Percentiles rank a stretch among this genome's conserved stretches.
phyloP scores from a whole-genome alignment of 257 asterid genomes.

The Gentiana macrophylla region DNA sequence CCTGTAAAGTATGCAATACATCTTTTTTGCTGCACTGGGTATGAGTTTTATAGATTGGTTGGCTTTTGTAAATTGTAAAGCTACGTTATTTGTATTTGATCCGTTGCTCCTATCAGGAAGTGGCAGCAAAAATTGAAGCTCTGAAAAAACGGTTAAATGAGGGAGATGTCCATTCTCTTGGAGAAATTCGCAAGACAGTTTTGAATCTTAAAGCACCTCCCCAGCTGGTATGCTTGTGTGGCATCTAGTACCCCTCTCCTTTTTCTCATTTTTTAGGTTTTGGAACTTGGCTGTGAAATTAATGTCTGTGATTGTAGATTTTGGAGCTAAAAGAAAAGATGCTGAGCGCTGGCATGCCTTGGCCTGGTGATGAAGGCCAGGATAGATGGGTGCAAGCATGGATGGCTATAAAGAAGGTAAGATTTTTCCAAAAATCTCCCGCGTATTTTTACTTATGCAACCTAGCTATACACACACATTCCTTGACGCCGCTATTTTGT shows the following conservation, averaged over 20 bases:
- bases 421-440: not conserved
- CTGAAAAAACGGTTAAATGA: conserved; percentile 41
- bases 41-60: not conserved
- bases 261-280: too few species aligned
- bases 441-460: not conserved
- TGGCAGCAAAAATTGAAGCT: conserved; percentile 48
- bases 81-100: not conserved
- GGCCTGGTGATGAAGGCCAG: conserved; percentile 99
- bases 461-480: not conserved
- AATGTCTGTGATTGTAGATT: conserved; percentile 25
- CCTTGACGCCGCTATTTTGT: conserved; percentile 1
- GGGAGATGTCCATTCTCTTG: conserved; percentile 58
- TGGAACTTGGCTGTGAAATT: too few species aligned
- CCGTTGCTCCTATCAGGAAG: conserved; percentile 39
- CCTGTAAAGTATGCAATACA: not conserved
- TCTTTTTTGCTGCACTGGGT: not conserved
- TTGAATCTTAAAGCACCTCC: conserved; percentile 83
- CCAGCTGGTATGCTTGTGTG: conserved; percentile 47
- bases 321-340: conserved; percentile 80
- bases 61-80: not conserved
- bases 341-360: conserved; percentile 93
- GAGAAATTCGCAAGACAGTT: conserved; percentile 66
- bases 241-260: not conserved
- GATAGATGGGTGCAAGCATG: conserved; percentile 97
- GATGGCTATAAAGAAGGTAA: conserved; percentile 89